Evolutionary conservation across 805 yeast genomes (phyloP), one percentile per base, ranked within the genome.

Genomic region (Candida dajiaensis): DNA sequence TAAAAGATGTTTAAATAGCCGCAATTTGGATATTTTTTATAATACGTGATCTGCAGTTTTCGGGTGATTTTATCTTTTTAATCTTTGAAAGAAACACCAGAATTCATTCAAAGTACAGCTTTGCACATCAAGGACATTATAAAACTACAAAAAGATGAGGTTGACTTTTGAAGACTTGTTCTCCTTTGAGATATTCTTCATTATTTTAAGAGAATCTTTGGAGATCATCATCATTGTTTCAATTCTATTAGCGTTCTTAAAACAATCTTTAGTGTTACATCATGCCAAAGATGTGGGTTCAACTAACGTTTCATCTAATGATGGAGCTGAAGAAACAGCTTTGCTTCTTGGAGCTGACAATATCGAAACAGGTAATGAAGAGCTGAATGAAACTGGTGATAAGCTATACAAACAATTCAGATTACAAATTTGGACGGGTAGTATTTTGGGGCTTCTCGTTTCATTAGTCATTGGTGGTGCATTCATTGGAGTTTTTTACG

Each of bases 371-470:
- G 39, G 41, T 16, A 31, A 44, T 4, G 16, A 51, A 29, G 57
- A 51, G 22, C 43, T 54, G 7, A 43, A 52, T 1, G 57, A 45
- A 10, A 54, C 64, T 1, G 69, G 67, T 23, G 63, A 58, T 16
- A 47, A 54, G 35, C 43, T 67, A 18, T 80, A 80, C 59, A 61
- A 61, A 20, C 66, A 67, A 31, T 67, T 86, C 43, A 76, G 76
- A 47, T 56, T 79, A 7, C 97, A 89, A 58, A 87, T 89, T 6
- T 83, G 95, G 85, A 61, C 80, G 1, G 97, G 97, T 2, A 92
- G 95, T 11, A 56, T 78, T 1, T 55, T 77, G 4, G 97, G 97
- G 0, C 67, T 89, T 18, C 54, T 76, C 0, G 65, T 86, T 1
- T 89, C 97, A 58, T 61, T 85, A 47, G 47, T 84, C 5, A 75